Conservation (phyloP, 192 early-diverging fungal species). For the Umbelopsis vinacea region DNA sequence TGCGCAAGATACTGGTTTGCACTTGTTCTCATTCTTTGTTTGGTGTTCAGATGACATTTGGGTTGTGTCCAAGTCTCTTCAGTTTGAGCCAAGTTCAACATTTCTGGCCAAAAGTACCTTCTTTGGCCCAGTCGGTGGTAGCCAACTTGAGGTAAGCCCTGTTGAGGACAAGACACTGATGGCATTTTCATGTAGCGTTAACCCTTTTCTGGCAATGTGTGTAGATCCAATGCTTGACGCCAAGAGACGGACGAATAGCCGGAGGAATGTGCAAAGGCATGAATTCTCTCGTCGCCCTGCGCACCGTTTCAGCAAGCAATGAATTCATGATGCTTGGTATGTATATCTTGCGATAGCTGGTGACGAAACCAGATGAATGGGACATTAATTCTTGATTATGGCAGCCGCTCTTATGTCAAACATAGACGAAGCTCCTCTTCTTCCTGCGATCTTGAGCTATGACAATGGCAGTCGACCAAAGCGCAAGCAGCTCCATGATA, state of each 20-base stretch:
- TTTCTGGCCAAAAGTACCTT: constrained; percentile 53
- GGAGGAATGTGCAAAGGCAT: constrained; percentile 23
- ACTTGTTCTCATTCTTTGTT: no score
- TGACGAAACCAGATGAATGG: not conserved
- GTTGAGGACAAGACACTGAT: no score
- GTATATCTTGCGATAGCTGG: not conserved
- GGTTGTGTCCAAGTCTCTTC: constrained; percentile 45
- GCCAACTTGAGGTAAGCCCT: constrained; percentile 40
- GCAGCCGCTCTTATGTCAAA: constrained; percentile 43
- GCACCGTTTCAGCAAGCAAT: constrained; percentile 47
- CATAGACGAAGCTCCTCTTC: constrained; percentile 42
- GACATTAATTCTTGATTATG: not conserved
- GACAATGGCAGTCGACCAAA: constrained; percentile 35
- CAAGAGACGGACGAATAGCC: constrained; percentile 43
- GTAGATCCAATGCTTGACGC: constrained; percentile 46
- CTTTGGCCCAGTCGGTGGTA: constrained; percentile 49
- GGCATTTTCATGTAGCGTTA: no score
- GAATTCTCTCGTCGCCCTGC: constrained; percentile 37
- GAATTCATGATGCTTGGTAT: constrained; percentile 62
- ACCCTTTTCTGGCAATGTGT: no score
- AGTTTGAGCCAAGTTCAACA: constrained; percentile 45
- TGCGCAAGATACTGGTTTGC: no score
- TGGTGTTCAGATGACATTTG: constrained; percentile 51
- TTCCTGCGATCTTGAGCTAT: constrained; percentile 47
- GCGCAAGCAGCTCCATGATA: constrained; percentile 29